Evolutionary conservation across 2,329 filamentous ascomycete species (phyloP), one percentile per base, ranked within the genome.

Genomic region (Ceratocystis variospora): DNA sequence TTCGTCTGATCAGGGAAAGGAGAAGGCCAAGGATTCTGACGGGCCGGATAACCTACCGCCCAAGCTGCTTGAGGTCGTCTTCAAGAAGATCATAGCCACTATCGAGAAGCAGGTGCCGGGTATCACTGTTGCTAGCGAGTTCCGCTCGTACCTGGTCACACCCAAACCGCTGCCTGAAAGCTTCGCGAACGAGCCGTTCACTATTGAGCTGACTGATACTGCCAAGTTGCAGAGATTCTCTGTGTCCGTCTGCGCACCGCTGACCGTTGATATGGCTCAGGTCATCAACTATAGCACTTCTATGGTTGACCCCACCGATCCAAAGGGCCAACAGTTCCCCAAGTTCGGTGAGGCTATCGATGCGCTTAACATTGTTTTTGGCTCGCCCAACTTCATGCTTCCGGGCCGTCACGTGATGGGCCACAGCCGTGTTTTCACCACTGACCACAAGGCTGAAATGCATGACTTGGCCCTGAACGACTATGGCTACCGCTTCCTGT

Each of bases 351-450:
- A 79, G 2, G 74, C 76, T 7, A 74, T 83, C 15, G 79, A 83
- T 68, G 79, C 79, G 1, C 72, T 85, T n/a, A 79, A 79, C 61
- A 75, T 82, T 53, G 77, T 84, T 55, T 73, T 83, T 2, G 80
- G 80, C 1, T 76, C 78, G 69, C 71, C 72, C 0, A 72, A 80
- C 5, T 75, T 79, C 53, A 73, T 72, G 19, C 75, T 73, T 66
- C 48, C 72, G 5, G 70, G 75, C 15, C 70, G 77, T 46, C 71
- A 75, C 3, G 73, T 79, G 0, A 71, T 83, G 5, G 81, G 81
- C 22, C 75, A 73, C 45, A 77, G 76, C 6, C 77, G 80, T 0
- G 80, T 80, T 69, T 84, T 83, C 69, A 76, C 80, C 33, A 61
- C 64, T 37, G 66, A 65, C 6, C 2, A 10, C 4, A 46, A 12